phyloP scores from a whole-genome alignment of 352 stramenopile genomes.

The Albugo laibachii region DNA sequence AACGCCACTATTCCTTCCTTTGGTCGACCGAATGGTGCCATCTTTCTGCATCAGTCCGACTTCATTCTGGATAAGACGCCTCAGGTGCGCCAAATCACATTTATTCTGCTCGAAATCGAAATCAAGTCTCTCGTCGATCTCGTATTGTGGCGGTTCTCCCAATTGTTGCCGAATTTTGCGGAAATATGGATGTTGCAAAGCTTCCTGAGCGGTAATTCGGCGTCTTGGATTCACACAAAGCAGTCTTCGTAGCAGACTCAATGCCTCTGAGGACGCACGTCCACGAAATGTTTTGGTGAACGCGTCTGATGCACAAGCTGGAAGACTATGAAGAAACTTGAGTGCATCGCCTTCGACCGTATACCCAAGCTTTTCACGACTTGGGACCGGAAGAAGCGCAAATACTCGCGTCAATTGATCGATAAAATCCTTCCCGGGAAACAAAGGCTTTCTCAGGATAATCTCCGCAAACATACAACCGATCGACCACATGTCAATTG shows the following conservation, averaged over 20 bases:
- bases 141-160: constrained; percentile 41
- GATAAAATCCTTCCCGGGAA: constrained; percentile 59
- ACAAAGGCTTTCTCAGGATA: constrained; percentile 53
- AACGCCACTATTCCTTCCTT: too few relatives aligned
- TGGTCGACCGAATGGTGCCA: too few relatives aligned
- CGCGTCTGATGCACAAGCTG: constrained; percentile 43
- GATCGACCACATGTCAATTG: constrained; percentile 76
- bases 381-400: constrained; percentile 37
- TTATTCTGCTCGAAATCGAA: constrained; percentile 73
- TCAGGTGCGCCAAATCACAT: constrained; percentile 29
- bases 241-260: constrained; percentile 37
- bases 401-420: constrained; percentile 66
- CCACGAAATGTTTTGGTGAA: constrained; percentile 39
- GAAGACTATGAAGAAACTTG: constrained; percentile 52
- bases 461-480: constrained; percentile 89
- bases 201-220: constrained; percentile 74
- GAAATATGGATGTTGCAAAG: constrained; percentile 85
- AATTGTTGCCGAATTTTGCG: constrained; percentile 47
- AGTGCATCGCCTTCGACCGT: constrained; percentile 49
- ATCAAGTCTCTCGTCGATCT: constrained; percentile 44
- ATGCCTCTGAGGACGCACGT: constrained; percentile 35
- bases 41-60: constrained; percentile 12
- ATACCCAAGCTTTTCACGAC: constrained; percentile 57
- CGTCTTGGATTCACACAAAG: constrained; percentile 83
- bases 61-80: constrained; percentile 58